Evolutionary conservation across 164 flowering plant species (phyloP), one percentile per base, ranked within the genome.

Genomic region (Dillenia suffruticosa): DNA sequence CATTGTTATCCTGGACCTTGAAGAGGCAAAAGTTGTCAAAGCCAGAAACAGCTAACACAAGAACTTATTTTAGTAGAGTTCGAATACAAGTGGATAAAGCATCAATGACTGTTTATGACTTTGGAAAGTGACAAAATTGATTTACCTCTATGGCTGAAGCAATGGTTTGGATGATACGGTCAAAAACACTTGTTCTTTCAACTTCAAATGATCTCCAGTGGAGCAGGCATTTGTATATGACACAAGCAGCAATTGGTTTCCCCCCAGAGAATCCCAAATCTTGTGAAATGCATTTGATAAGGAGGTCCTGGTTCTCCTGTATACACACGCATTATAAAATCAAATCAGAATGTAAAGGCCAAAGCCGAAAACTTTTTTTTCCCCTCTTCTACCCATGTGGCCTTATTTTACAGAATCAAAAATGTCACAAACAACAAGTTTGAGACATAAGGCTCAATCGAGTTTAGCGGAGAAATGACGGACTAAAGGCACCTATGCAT

Each of bases 151-250:
- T 78, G 17, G 97, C 73, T 51, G 96, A 76, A 58, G 90, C 85
- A 58, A 95, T 85, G 15, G 92, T 88, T 67, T 92, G 99, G 67
- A 95, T 92, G 46, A 95, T 81, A 62, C 94, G 92, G 61, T 95
- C 97, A 77, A 95, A 95, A 14, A 95, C 86, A 68, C 74, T 79
- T 19, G 99, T 92, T 63, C 97, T 84, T 81, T 95, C 99, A 68
- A 92, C 99, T 74, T 92, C 99, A 77, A 92, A 95, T 61, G 97
- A 95, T 65, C 97, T 86, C 99, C 99, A 95, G 65, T 95, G 99
- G 61, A 95, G 94, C 61, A 95, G 96, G 74, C 94, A 82, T 67
- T 92, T 95, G 79, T 92, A 95, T 61, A 95, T 88, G 56, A 95
- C 70, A 74, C 94, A 85, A 56, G 97, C 96, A 65, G 99, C 92